These are phyloP conservation scores for Eutrema heterophyllum DNA, from an alignment of 345 rosid genomes.

Conservation along the genomic window DNA sequence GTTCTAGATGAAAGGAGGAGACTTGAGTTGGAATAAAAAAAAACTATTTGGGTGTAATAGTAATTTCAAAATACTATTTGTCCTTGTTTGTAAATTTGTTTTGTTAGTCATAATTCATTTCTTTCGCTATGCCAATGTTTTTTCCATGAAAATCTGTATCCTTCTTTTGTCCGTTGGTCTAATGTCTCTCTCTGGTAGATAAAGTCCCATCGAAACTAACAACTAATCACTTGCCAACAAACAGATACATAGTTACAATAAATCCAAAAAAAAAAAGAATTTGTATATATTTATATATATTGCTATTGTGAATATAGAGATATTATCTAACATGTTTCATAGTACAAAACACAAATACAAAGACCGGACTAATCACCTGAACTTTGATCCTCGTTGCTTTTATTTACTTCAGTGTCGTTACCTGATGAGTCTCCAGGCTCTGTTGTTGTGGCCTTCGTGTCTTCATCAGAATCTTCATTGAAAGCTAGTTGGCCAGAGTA, in stretches of 20 bases:
- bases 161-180: conserved; percentile 22
- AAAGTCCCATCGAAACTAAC: conserved; percentile 30
- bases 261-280: neutral
- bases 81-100: conserved; percentile 38
- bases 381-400: conserved; percentile 42
- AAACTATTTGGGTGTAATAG: conserved; percentile 19
- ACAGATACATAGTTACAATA: conserved; percentile 1
- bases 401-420: conserved; percentile 31
- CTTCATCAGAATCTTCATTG: conserved; percentile 39
- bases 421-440: conserved; percentile 25
- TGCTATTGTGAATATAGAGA: conserved; percentile 1
- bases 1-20: conserved; percentile 33
- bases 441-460: conserved; percentile 40
- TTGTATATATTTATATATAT: neutral
- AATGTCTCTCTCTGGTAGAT: conserved; percentile 27
- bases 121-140: conserved; percentile 13
- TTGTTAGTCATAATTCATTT: conserved; percentile 25
- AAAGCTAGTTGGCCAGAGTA: conserved; percentile 63
- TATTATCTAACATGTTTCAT: conserved; percentile 7
- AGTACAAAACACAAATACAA: conserved; percentile 16
- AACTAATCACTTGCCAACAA: conserved; percentile 23
- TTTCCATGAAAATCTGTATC: conserved; percentile 16
- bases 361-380: conserved; percentile 36
- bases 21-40: conserved; percentile 2
- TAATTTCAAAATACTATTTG: conserved; percentile 16